A percentile compares a stretch with the other conserved stretches of the same genome.
phyloP scores from a whole-genome alignment of 768 basidiomycete species.

The Boletus sp. region DNA sequence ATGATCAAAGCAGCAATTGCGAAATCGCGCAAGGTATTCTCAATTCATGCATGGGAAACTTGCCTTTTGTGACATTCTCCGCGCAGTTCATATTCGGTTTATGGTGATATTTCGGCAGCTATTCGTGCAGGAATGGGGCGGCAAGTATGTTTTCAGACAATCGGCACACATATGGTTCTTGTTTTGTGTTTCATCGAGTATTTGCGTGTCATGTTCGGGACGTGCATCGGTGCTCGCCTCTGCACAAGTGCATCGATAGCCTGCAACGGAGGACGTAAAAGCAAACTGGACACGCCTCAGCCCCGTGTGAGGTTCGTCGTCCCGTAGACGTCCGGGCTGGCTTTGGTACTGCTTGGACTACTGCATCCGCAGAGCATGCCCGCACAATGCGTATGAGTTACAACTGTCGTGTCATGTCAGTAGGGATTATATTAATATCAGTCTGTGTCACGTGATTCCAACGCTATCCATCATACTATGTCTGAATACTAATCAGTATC shows the following conservation, averaged over 20 bases:
- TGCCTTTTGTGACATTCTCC: constrained; percentile 20
- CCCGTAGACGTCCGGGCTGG: constrained; percentile 4
- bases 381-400: constrained; percentile 17
- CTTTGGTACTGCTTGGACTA: constrained; percentile 22
- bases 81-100: constrained; percentile 21
- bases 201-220: constrained; percentile 20
- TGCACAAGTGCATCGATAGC: constrained; percentile 7
- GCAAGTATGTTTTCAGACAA: constrained; percentile 6
- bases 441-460: constrained; percentile 6
- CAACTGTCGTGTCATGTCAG: constrained; percentile 28
- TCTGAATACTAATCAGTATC: constrained; percentile 9
- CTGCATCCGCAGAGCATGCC: constrained; percentile 16
- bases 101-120: constrained; percentile 14
- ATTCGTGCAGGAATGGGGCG: constrained; percentile 2
- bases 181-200: constrained; percentile 18
- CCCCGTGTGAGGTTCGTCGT: constrained; percentile 3
- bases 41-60: constrained; percentile 6
- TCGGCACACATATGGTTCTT: constrained; percentile 12
- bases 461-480: constrained; percentile 2
- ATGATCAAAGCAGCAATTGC: constrained; percentile 18
- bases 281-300: constrained; percentile 8
- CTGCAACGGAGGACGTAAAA: constrained; percentile 4
- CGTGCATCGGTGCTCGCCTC: constrained; percentile 7
- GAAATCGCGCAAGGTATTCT: constrained; percentile 24
- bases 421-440: constrained; percentile 30